These are phyloP conservation scores for Amaranthus hypochondriacus DNA, from an alignment of 148 eudicot genomes.

Conservation along the genomic window DNA sequence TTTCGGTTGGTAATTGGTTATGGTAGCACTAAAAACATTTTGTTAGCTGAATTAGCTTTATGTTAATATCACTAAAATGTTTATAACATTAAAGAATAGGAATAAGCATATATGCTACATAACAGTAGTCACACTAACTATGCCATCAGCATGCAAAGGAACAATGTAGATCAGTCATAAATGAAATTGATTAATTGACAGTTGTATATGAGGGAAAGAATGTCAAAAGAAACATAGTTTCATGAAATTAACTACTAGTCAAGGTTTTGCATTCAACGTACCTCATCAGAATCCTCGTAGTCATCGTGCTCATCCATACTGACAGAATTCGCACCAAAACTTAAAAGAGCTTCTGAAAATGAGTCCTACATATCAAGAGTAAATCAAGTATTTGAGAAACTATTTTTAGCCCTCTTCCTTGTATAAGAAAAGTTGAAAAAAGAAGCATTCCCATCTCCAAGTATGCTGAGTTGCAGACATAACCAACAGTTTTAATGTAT, in stretches of 20 bases:
- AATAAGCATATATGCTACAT: neutral
- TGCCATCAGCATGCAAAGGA: constrained; percentile 3
- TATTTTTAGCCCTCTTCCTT: neutral
- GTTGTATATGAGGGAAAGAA: neutral
- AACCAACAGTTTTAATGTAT: neutral
- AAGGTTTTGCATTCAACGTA: constrained; percentile 15
- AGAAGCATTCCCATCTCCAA: neutral
- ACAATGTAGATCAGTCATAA: too few relatives aligned
- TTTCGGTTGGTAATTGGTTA: too few relatives aligned
- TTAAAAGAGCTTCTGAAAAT: constrained; percentile 78
- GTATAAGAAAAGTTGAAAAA: too few relatives aligned
- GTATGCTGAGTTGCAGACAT: neutral
- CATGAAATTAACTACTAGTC: neutral
- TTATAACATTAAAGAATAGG: too few relatives aligned
- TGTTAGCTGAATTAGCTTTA: too few relatives aligned
- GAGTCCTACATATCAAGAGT: constrained; percentile 42
- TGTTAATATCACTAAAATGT: too few relatives aligned
- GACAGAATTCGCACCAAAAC: constrained; percentile 87
- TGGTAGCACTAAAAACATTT: too few relatives aligned
- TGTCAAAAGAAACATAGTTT: neutral
- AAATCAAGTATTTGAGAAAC: neutral
- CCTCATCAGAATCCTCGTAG: constrained; percentile 50
- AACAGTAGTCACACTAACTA: neutral
- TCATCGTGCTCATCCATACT: constrained; percentile 65
- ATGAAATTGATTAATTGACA: neutral